These are phyloP conservation scores for Pistacia integerrima DNA, from an alignment of 345 rosid species.

Conservation along the genomic window DNA sequence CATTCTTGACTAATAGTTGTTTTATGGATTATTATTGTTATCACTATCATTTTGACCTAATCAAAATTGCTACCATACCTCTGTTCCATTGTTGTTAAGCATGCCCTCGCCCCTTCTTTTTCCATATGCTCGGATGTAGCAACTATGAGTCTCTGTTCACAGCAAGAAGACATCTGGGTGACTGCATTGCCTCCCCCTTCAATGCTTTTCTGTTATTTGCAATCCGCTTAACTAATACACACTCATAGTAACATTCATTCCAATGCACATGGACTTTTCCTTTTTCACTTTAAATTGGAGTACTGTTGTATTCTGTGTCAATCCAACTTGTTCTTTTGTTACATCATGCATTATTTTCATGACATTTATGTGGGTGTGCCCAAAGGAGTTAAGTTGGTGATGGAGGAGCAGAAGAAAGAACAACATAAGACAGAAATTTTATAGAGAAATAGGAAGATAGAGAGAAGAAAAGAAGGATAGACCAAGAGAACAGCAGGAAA, in stretches of 20 bases:
- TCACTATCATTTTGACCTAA: neutral
- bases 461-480: no score
- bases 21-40: neutral
- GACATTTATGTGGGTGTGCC: neutral
- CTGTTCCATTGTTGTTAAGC: neutral
- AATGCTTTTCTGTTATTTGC: neutral
- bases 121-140: neutral
- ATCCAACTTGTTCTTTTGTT: neutral
- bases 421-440: no score
- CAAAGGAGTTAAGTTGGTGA: no score
- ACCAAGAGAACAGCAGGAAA: no score
- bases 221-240: no score
- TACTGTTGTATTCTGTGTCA: neutral
- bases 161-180: neutral
- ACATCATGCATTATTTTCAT: neutral
- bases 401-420: no score
- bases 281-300: neutral
- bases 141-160: neutral
- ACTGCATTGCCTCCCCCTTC: neutral
- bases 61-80: neutral
- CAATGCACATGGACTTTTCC: neutral
- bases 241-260: no score
- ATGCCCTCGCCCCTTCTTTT: neutral
- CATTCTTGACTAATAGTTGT: neutral
- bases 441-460: no score